Conservation (phyloP, 2,329 filamentous ascomycete genomes). For the Emergomyces africanus region DNA sequence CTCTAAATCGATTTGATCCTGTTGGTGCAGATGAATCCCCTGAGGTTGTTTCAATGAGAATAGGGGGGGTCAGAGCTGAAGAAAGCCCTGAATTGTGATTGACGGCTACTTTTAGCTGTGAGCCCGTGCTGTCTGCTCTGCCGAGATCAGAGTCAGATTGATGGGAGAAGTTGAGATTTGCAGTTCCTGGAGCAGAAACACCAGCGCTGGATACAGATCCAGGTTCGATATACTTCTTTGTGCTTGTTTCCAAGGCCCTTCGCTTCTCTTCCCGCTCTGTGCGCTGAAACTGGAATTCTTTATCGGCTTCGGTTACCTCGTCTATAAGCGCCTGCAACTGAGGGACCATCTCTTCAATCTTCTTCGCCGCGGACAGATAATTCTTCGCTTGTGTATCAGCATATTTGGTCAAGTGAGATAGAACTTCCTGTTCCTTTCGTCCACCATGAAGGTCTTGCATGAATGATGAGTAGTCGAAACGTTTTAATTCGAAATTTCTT, state of each 20-base stretch:
- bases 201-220: conserved; percentile 41
- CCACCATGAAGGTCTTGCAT: conserved; percentile 99
- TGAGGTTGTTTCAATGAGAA: conserved; percentile 15
- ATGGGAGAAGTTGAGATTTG: conserved; percentile 37
- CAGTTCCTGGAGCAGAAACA: conserved; percentile 21
- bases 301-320: conserved; percentile 87
- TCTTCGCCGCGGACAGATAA: conserved; percentile 73
- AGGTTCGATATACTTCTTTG: conserved; percentile 57
- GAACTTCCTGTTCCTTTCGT: conserved; percentile 93
- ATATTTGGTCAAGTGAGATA: conserved; percentile 88
- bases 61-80: conserved; percentile 25
- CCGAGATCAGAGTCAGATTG: conserved; percentile 57
- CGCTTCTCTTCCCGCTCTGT: conserved; percentile 95
- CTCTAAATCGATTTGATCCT: conserved; percentile 59
- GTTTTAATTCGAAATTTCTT: conserved; percentile 88
- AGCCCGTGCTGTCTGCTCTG: conserved; percentile 61
- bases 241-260: conserved; percentile 77
- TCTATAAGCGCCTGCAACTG: conserved; percentile 77
- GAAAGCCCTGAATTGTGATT: conserved; percentile 35
- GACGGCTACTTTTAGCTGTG: conserved; percentile 46
- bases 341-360: conserved; percentile 73
- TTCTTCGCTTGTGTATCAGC: conserved; percentile 78
- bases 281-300: conserved; percentile 89
- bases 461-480: conserved; percentile 97
- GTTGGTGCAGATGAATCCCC: conserved; percentile 18